Percentiles rank a stretch among this genome's conserved stretches.
These are phyloP conservation scores for Setaria italica DNA, from an alignment of 202 grass and related monocot genomes.

Conservation along the genomic window DNA sequence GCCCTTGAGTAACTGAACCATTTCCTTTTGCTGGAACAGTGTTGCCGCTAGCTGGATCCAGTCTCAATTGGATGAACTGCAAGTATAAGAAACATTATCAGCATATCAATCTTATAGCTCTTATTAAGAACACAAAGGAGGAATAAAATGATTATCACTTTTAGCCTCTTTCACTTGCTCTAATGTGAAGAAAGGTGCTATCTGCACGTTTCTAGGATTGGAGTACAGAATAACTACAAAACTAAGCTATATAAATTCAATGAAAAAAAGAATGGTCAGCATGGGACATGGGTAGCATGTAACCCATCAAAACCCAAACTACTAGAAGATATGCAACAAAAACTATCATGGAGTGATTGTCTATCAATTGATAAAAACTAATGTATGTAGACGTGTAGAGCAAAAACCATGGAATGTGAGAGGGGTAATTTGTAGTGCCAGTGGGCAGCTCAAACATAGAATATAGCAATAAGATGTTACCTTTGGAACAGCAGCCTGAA, in stretches of 20 bases:
- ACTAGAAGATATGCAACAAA: not conserved
- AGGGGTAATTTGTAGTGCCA: not conserved
- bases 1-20: conserved; percentile 71
- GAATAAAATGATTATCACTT: not conserved
- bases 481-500: conserved; percentile 98
- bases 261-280: not conserved
- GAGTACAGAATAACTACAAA: conserved; percentile 17
- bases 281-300: conserved; percentile 20
- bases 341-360: not conserved
- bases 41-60: conserved; percentile 87
- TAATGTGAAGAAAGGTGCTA: not conserved
- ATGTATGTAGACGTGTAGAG: too few species aligned
- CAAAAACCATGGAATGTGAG: not conserved
- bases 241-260: not conserved
- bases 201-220: not conserved
- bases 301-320: not conserved
- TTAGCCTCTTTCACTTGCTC: not conserved
- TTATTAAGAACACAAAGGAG: conserved; percentile 3
- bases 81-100: conserved; percentile 38
- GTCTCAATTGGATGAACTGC: conserved; percentile 86
- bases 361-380: conserved; percentile 5
- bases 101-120: conserved; percentile 8
- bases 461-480: conserved; percentile 48
- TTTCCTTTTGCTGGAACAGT: conserved; percentile 69
- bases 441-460: conserved; percentile 34